Evolutionary conservation across 2,329 filamentous ascomycete species (phyloP).

Genomic region (Pseudocercospora macadamiae): DNA sequence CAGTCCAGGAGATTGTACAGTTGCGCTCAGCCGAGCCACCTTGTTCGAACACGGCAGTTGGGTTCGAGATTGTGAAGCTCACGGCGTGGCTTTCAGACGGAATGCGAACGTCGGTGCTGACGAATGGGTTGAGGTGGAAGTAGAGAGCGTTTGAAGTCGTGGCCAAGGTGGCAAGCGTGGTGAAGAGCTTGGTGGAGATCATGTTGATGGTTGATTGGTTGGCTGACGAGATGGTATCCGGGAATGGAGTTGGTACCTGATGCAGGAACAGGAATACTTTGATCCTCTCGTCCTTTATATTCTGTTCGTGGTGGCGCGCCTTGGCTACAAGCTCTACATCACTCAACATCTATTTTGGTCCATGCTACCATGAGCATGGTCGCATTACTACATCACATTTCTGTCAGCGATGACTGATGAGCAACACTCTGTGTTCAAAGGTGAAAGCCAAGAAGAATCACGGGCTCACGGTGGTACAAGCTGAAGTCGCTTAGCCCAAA

Average conservation of each 20-base stretch:
- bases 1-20: constrained; percentile 24
- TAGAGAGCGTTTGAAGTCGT: constrained; percentile 19
- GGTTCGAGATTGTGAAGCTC: constrained; percentile 29
- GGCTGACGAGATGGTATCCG: too few species aligned
- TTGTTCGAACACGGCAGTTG: constrained; percentile 27
- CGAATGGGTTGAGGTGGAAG: constrained; percentile 24
- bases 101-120: constrained; percentile 18
- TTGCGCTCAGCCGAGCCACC: constrained; percentile 15
- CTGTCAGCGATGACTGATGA: not conserved
- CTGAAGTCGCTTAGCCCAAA: not conserved
- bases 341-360: too few species aligned
- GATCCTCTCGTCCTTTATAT: not conserved
- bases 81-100: constrained; percentile 20
- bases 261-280: not conserved
- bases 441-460: not conserved
- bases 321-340: too few species aligned
- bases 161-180: constrained; percentile 4
- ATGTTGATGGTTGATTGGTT: not conserved
- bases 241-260: not conserved
- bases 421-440: not conserved
- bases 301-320: not conserved
- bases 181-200: not conserved
- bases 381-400: not conserved
- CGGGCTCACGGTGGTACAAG: not conserved
- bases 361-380: not conserved